phyloP scores from a whole-genome alignment of 164 flowering plant genomes.

The Vitis cinerea region DNA sequence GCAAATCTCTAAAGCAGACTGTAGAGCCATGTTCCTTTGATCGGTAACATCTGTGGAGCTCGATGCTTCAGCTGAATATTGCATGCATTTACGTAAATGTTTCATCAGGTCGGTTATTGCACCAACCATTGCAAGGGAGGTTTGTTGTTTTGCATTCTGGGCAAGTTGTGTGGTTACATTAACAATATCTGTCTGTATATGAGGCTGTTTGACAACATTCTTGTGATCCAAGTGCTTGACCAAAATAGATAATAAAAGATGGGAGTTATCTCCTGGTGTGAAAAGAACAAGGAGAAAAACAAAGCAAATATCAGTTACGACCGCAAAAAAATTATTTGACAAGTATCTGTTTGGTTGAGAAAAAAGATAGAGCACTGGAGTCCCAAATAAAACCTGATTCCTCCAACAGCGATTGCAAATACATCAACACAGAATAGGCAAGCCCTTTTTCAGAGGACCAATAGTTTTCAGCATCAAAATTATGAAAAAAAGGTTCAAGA shows the following conservation, averaged over 20 bases:
- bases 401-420: conserved; percentile 64
- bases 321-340: background rate
- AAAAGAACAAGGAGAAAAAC: background rate
- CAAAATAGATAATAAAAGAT: conserved; percentile 62
- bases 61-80: conserved; percentile 50
- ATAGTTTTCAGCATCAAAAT: conserved; percentile 65
- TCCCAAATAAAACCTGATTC: conserved; percentile 52
- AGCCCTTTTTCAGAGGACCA: conserved; percentile 74
- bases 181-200: conserved; percentile 52
- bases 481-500: conserved; percentile 74
- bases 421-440: conserved; percentile 57
- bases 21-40: conserved; percentile 50
- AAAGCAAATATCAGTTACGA: conserved; percentile 2
- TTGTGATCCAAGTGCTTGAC: conserved; percentile 93
- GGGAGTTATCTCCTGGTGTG: conserved; percentile 61
- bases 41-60: conserved; percentile 29
- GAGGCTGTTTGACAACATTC: conserved; percentile 57
- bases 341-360: background rate
- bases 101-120: conserved; percentile 69
- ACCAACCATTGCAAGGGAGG: conserved; percentile 60
- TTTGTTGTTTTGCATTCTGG: conserved; percentile 46
- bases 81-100: conserved; percentile 78
- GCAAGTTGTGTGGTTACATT: conserved; percentile 52
- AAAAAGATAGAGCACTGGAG: background rate
- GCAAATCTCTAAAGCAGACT: conserved; percentile 65